Evolutionary conservation across 148 eudicot species (phyloP).

Genomic region (Persicaria tinctoria): DNA sequence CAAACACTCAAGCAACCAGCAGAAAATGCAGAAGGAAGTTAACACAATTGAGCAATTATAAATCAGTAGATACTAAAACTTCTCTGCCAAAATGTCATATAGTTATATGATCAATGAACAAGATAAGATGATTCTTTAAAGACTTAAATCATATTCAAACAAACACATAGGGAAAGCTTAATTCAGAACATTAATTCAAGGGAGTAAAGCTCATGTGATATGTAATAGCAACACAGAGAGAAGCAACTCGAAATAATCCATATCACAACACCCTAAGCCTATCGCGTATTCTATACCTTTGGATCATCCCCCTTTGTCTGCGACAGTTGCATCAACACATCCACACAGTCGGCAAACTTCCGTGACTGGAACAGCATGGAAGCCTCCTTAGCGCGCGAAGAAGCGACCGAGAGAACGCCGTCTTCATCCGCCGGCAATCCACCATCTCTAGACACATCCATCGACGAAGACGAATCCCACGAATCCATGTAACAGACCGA

Average conservation of each 20-base stretch:
- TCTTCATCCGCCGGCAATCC: slow-evolving; percentile 37
- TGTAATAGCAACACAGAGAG: neutral
- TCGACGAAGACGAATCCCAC: slow-evolving; percentile 33
- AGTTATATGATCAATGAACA: neutral
- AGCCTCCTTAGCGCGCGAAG: slow-evolving; percentile 60
- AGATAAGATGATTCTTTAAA: neutral
- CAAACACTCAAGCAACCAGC: neutral
- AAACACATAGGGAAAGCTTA: neutral
- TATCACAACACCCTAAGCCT: neutral
- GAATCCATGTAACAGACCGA: slow-evolving; percentile 45
- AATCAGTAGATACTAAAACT: neutral
- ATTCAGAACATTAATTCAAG: neutral
- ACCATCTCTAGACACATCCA: slow-evolving; percentile 21
- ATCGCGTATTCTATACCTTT: slow-evolving; percentile 36
- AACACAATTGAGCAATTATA: neutral
- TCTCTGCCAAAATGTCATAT: neutral
- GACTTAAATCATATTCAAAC: neutral
- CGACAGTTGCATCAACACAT: slow-evolving; percentile 54
- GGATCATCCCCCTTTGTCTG: slow-evolving; percentile 60
- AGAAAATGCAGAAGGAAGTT: slow-evolving; percentile 9
- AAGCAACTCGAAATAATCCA: neutral
- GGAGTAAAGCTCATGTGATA: neutral
- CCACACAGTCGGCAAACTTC: slow-evolving; percentile 60
- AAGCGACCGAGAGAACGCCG: slow-evolving; percentile 28
- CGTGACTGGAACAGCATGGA: slow-evolving; percentile 49